A percentile compares a stretch with the other conserved stretches of the same genome.
Conservation (phyloP, 495 filamentous ascomycete species). For the Tuber borchii region DNA sequence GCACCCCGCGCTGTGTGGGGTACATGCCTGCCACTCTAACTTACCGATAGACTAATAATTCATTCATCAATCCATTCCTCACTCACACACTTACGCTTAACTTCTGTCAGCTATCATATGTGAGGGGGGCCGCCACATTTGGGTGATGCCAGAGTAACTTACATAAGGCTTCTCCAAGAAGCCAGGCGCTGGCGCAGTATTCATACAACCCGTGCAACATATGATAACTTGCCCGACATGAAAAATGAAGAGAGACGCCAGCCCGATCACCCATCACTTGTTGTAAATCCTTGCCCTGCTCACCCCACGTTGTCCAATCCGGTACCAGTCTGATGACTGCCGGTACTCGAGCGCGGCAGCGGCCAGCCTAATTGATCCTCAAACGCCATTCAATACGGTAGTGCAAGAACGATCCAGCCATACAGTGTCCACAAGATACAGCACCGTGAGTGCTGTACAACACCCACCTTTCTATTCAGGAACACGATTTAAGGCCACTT, state of each 20-base stretch:
- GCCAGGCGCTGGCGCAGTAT: neutral
- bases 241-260: neutral
- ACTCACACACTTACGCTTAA: neutral
- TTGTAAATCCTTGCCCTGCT: neutral
- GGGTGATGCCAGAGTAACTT: neutral
- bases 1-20: neutral
- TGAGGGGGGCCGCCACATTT: neutral
- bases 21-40: neutral
- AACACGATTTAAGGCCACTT: neutral
- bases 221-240: neutral
- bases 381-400: neutral
- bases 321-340: neutral
- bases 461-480: neutral
- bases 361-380: neutral
- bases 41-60: neutral
- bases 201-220: neutral
- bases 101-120: neutral
- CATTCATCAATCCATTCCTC: neutral
- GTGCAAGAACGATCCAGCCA: neutral
- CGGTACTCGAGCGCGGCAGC: neutral
- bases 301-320: neutral
- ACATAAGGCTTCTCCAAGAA: neutral
- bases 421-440: neutral
- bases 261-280: neutral
- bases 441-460: neutral